Evolutionary conservation across 2,329 filamentous ascomycete genomes (phyloP).

Genomic region (Scedosporium minutisporum): DNA sequence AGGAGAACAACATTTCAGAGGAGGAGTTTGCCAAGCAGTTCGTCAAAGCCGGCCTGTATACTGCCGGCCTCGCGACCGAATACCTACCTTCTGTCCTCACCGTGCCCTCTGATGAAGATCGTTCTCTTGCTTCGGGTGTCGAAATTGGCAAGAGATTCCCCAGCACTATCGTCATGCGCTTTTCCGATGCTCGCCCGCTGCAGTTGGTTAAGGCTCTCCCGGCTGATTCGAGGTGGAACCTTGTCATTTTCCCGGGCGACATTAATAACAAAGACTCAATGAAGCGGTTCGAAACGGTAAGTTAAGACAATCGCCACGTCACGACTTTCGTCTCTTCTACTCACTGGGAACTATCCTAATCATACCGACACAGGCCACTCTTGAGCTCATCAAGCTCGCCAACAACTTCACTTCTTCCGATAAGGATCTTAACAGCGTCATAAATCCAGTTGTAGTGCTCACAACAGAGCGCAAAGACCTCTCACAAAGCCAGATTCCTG

Average conservation of each 20-base stretch:
- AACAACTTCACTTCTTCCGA: neutral
- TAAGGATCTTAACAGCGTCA: neutral
- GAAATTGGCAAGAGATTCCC: conserved; percentile 46
- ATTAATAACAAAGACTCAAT: conserved; percentile 32
- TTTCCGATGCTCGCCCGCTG: conserved; percentile 48
- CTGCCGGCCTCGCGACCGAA: conserved; percentile 45
- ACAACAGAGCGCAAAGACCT: neutral
- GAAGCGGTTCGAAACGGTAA: conserved; percentile 31
- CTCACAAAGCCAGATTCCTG: neutral
- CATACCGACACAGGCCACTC: neutral
- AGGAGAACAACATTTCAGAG: conserved; percentile 27
- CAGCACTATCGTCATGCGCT: conserved; percentile 48
- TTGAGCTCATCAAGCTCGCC: neutral
- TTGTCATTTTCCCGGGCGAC: conserved; percentile 50
- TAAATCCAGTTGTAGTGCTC: neutral
- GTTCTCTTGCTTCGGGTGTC: conserved; percentile 29
- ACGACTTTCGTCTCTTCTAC: neutral
- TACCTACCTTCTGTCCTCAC: conserved; percentile 44
- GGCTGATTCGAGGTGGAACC: conserved; percentile 32
- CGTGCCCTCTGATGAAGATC: conserved; percentile 16
- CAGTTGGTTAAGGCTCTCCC: conserved; percentile 41
- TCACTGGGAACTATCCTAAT: too few species aligned
- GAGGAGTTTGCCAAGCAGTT: conserved; percentile 48
- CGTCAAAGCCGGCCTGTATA: conserved; percentile 46
- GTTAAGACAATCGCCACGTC: neutral